Evolutionary conservation across 108 stramenopile genomes (phyloP), one percentile per base, ranked within the genome.

Genomic region (Skeletonema grethae): DNA sequence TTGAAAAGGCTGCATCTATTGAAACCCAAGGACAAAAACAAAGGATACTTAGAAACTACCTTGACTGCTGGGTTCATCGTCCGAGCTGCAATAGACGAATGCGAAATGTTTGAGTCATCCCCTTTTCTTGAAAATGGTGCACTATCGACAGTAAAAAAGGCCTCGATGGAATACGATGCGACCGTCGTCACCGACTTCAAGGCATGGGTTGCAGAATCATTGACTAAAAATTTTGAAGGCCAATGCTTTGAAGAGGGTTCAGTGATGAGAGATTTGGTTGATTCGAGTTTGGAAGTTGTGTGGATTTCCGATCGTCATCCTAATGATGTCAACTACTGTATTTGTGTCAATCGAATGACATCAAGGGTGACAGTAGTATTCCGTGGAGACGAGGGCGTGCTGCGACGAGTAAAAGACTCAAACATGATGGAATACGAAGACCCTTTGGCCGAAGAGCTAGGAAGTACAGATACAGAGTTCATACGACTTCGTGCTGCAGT

Each of bases 251-350:
- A 69, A 16, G 13, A 69, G 57, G 69, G 69, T 24, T 69, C 69
- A 1, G 57, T 60, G 8, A 60, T 69, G 69, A 69, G 57, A 32
- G 38, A 69, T 59, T 57, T 69, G 2, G 22, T 60, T 22, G 69
- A 60, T 39, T 34, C 69, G 5, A 22, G 48, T 12, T 9, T 60
- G 39, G 69, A 69, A 39, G 69, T 69, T 10, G 67, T 67, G 5
- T 67, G 67, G 67, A 56, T 57, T 36, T 67, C 67, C 13, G 67
- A 67, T 38, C 67, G 67, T n/a, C 67, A 67, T 34, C 67, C 67
- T 20, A 57, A 35, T 57, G 67, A 67, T 20, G 20, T 67, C 31
- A 67, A 20, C 50, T 67, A 67, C 55, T 67, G 67, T 12, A 67
- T 67, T n/a, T 67, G 67, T 36, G 55, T 67, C 67, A 57, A 67